A percentile compares a stretch with the other conserved stretches of the same genome.
Evolutionary conservation across 1,139 yeast species (phyloP).

Genomic region (Blastobotrys indianensis): DNA sequence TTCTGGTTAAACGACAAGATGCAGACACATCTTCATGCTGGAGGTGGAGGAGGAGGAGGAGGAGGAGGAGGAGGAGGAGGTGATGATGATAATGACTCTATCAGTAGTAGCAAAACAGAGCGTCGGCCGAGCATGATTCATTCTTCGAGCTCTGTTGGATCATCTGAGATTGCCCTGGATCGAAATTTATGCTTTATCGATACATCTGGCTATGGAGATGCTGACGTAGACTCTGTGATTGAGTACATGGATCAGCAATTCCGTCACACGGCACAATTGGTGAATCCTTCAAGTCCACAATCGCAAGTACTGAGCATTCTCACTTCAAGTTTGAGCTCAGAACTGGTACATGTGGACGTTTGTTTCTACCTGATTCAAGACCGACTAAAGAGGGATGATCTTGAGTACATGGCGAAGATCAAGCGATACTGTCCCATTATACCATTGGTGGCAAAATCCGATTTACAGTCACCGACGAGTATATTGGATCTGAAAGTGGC

Average conservation of each 20-base stretch:
- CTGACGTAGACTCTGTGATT: conserved; percentile 18
- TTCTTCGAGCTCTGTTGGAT: conserved; percentile 17
- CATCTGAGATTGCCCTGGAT: conserved; percentile 22
- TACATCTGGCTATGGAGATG: conserved; percentile 20
- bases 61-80: background rate
- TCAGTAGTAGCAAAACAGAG: background rate
- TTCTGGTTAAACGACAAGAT: conserved; percentile 17
- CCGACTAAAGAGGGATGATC: conserved; percentile 21
- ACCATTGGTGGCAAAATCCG: conserved; percentile 29
- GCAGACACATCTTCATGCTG: background rate
- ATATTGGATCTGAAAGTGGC: conserved; percentile 20
- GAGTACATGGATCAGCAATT: conserved; percentile 27
- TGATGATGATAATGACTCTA: background rate
- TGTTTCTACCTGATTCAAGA: conserved; percentile 27
- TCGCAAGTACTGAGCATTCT: conserved; percentile 22
- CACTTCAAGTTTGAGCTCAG: conserved; percentile 26
- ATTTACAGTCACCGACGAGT: conserved; percentile 16
- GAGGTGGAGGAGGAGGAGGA: background rate
- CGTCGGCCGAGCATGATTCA: conserved; percentile 20
- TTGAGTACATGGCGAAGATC: conserved; percentile 25
- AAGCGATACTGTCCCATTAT: conserved; percentile 26
- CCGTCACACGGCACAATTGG: conserved; percentile 25
- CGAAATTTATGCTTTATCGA: conserved; percentile 29
- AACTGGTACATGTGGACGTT: conserved; percentile 30
- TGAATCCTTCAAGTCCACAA: conserved; percentile 26